Evolutionary conservation across 495 filamentous ascomycete genomes (phyloP).

Genomic region (Aspergillus mulundensis): DNA sequence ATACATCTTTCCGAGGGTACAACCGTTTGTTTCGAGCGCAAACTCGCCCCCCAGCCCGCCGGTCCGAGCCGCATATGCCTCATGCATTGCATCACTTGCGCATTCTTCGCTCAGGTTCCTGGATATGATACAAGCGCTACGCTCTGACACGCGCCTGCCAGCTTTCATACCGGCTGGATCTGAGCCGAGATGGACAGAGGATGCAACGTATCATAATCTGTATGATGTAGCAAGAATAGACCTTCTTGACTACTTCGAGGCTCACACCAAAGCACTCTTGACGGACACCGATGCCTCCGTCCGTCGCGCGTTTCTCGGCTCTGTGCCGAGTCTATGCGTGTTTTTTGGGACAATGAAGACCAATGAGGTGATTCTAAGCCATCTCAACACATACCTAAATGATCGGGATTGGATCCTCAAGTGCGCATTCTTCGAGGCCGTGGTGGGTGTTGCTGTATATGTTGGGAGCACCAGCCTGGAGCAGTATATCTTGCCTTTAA

Average conservation of each 20-base stretch:
- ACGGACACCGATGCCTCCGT: slow-evolving; percentile 87
- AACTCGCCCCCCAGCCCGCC: slow-evolving; percentile 59
- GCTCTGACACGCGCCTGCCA: slow-evolving; percentile 77
- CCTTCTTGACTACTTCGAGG: slow-evolving; percentile 74
- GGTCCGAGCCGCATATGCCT: slow-evolving; percentile 86
- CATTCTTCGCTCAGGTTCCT: slow-evolving; percentile 81
- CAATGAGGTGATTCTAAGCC: slow-evolving; percentile 90
- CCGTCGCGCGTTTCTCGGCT: slow-evolving; percentile 86
- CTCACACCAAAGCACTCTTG: slow-evolving; percentile 82
- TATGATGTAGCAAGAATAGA: slow-evolving; percentile 80
- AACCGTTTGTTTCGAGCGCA: slow-evolving; percentile 58
- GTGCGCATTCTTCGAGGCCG: slow-evolving; percentile 93
- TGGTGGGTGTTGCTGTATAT: slow-evolving; percentile 88
- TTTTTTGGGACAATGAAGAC: slow-evolving; percentile 89
- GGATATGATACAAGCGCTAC: slow-evolving; percentile 83
- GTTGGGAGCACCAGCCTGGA: slow-evolving; percentile 83
- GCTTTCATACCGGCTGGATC: slow-evolving; percentile 68
- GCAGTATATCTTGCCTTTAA: slow-evolving; percentile 92
- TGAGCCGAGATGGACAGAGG: slow-evolving; percentile 58
- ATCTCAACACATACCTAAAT: slow-evolving; percentile 97
- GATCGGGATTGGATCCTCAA: slow-evolving; percentile 95
- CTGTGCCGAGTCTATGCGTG: slow-evolving; percentile 86
- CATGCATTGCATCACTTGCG: slow-evolving; percentile 87
- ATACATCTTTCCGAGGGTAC: slow-evolving; percentile 83
- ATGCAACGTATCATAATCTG: slow-evolving; percentile 69